phyloP scores from a whole-genome alignment of 2,329 filamentous ascomycete species.

The Alternaria viburni region DNA sequence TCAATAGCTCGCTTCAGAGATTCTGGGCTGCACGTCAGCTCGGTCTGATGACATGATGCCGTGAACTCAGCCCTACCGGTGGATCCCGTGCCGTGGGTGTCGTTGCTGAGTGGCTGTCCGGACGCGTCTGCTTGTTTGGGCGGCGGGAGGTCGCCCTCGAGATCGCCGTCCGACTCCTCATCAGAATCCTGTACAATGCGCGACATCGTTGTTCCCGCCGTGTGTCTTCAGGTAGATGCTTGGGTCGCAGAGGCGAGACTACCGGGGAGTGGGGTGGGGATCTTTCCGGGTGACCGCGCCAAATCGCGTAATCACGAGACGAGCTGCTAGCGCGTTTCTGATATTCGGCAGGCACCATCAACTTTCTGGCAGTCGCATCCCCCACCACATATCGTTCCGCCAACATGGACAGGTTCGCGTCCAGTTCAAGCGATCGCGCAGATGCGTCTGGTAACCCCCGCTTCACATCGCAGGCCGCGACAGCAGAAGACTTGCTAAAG shows the following conservation, averaged over 20 bases:
- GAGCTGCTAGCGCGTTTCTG: slow-evolving; percentile 7
- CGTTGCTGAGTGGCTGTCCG: slow-evolving; percentile 10
- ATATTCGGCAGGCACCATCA: slow-evolving; percentile 10
- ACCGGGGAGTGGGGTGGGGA: not conserved
- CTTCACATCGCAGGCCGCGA: slow-evolving; percentile 77
- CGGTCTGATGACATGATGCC: not conserved
- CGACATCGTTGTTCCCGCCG: slow-evolving; percentile 21
- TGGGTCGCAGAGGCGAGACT: not conserved
- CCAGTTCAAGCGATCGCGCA: slow-evolving; percentile 25
- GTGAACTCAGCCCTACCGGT: slow-evolving; percentile 30
- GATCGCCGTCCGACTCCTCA: slow-evolving; percentile 44
- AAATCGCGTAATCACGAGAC: slow-evolving; percentile 33
- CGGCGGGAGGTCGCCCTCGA: slow-evolving; percentile 20
- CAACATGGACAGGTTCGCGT: slow-evolving; percentile 39
- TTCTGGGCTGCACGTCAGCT: slow-evolving; percentile 17
- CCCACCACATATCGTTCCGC: not conserved
- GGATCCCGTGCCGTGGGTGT: slow-evolving; percentile 32
- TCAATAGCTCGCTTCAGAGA: slow-evolving; percentile 33
- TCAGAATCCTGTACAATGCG: slow-evolving; percentile 48
- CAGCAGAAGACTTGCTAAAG: slow-evolving; percentile 81
- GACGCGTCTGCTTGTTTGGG: slow-evolving; percentile 24
- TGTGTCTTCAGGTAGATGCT: not conserved
- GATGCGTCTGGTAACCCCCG: slow-evolving; percentile 55
- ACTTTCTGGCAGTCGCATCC: not conserved
- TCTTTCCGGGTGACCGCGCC: slow-evolving; percentile 15